These are phyloP conservation scores for Metschnikowia santaceciliae DNA, from an alignment of 805 yeast species.

Conservation along the genomic window DNA sequence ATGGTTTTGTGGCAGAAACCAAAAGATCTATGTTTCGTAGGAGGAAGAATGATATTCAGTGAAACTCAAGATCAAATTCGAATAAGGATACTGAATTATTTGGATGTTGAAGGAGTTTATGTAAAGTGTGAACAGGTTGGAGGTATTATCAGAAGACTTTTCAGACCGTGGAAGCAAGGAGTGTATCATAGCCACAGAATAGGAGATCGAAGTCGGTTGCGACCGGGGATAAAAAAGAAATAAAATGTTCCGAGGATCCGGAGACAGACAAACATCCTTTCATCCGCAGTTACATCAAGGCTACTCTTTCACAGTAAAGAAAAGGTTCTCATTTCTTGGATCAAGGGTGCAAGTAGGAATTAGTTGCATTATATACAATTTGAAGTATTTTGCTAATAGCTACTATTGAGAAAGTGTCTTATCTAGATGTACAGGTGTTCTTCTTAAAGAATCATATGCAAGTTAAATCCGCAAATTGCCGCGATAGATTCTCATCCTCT, in stretches of 20 bases:
- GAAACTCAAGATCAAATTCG: not conserved
- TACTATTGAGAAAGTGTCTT: not conserved
- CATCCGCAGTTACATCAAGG: not conserved
- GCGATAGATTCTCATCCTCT: not conserved
- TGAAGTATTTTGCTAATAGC: not conserved
- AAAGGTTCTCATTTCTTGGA: not conserved
- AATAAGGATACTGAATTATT: not conserved
- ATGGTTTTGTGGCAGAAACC: not conserved
- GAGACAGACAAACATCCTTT: not conserved
- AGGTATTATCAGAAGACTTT: not conserved
- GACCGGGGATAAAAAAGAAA: conserved; percentile 3
- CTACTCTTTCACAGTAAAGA: no score
- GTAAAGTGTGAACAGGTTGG: not conserved
- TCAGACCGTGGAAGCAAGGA: conserved; percentile 3
- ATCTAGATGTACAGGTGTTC: not conserved
- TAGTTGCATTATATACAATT: not conserved
- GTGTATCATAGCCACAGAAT: conserved; percentile 2
- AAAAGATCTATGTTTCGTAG: not conserved
- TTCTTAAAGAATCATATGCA: conserved; percentile 3
- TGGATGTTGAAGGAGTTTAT: not conserved
- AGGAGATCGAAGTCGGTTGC: conserved; percentile 5
- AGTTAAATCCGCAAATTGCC: not conserved
- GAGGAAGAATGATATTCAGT: not conserved
- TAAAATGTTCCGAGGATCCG: conserved; percentile 1
- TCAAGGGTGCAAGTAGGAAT: not conserved